phyloP scores from a whole-genome alignment of 2,329 filamentous ascomycete genomes.

The Hypoxylon sp. region DNA sequence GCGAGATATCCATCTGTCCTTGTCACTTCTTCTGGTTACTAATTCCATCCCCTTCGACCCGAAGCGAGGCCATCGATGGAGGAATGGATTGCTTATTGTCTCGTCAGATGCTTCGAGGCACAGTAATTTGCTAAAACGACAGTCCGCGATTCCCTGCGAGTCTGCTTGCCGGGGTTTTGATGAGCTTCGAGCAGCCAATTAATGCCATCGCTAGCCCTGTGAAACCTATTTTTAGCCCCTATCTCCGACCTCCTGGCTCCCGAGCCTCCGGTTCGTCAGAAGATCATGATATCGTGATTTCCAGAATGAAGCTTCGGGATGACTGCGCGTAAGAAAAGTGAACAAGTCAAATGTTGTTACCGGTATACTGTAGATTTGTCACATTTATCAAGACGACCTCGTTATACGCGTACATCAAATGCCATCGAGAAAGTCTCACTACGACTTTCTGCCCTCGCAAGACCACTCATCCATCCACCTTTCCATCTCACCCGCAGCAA shows the following conservation, averaged over 20 bases:
- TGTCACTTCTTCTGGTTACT: neutral
- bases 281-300: neutral
- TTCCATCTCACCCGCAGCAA: too few relatives aligned
- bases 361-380: too few relatives aligned
- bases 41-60: neutral
- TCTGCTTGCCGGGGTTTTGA: slow-evolving; percentile 5
- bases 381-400: too few relatives aligned
- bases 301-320: too few relatives aligned
- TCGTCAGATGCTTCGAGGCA: neutral
- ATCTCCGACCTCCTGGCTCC: slow-evolving; percentile 16
- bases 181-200: slow-evolving; percentile 22
- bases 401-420: too few relatives aligned
- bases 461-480: too few relatives aligned
- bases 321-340: too few relatives aligned
- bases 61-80: slow-evolving; percentile 1
- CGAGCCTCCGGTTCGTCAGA: slow-evolving; percentile 2
- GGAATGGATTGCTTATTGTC: neutral
- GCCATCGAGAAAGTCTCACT: neutral
- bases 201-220: slow-evolving; percentile 18
- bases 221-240: slow-evolving; percentile 30
- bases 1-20: slow-evolving; percentile 14
- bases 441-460: too few relatives aligned
- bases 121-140: neutral
- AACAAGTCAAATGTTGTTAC: too few relatives aligned
- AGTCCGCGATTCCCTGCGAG: neutral